phyloP scores from a whole-genome alignment of 2,329 filamentous ascomycete genomes.

The Botrytis sinoallii region DNA sequence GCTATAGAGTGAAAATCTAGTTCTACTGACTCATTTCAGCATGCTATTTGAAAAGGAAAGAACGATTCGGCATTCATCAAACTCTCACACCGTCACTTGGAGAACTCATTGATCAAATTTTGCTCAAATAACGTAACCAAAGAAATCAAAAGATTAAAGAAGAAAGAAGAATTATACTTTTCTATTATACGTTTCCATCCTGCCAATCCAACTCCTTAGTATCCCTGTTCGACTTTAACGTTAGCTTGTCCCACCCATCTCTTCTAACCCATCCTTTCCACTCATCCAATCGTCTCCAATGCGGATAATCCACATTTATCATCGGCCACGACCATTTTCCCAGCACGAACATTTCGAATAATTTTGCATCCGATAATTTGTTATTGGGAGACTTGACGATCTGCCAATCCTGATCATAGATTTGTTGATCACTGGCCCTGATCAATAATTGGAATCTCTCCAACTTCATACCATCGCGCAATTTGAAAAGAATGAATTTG shows the following conservation, averaged over 20 bases:
- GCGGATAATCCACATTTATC: slow-evolving; percentile 13
- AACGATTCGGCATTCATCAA: background rate
- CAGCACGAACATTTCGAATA: slow-evolving; percentile 16
- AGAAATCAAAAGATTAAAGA: background rate
- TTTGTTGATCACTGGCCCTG: slow-evolving; percentile 1
- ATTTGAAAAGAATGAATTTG: background rate
- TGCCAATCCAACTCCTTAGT: background rate
- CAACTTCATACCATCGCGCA: background rate
- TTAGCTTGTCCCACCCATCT: background rate
- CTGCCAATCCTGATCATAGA: slow-evolving; percentile 10
- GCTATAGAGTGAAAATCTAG: background rate
- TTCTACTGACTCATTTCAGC: background rate
- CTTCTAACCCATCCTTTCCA: slow-evolving; percentile 16
- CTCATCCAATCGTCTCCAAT: slow-evolving; percentile 13
- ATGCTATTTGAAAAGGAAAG: background rate
- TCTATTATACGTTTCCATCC: background rate
- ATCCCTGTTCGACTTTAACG: background rate
- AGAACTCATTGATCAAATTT: background rate
- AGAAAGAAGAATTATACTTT: too few species aligned
- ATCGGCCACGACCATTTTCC: slow-evolving; percentile 15
- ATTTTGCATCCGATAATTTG: slow-evolving; percentile 7
- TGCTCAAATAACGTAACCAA: accelerated
- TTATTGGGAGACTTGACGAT: background rate
- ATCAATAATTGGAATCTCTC: slow-evolving; percentile 18
- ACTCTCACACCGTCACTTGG: accelerated